Evolutionary conservation across 805 yeast species (phyloP).

Genomic region (Starmerella vaccinii): DNA sequence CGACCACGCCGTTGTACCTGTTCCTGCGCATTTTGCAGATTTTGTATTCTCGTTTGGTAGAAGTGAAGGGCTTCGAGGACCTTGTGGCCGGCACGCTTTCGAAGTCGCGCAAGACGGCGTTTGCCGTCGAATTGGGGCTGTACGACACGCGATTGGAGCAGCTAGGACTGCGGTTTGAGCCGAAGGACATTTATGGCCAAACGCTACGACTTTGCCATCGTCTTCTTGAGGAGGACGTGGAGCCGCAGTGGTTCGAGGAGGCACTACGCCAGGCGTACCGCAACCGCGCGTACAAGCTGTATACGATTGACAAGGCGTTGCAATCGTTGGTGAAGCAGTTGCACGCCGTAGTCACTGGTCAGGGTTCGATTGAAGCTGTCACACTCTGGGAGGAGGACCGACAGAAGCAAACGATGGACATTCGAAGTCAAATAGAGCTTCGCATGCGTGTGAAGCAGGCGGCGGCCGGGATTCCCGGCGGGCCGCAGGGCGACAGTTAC

Average conservation of each 20-base stretch:
- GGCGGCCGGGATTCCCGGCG: slow-evolving; percentile 38
- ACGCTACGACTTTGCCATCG: slow-evolving; percentile 63
- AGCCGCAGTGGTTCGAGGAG: slow-evolving; percentile 92
- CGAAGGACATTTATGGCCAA: slow-evolving; percentile 49
- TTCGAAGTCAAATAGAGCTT: slow-evolving; percentile 80
- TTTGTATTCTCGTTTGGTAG: slow-evolving; percentile 66
- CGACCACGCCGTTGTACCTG: slow-evolving; percentile 78
- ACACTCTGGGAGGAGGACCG: slow-evolving; percentile 77
- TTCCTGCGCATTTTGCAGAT: slow-evolving; percentile 80
- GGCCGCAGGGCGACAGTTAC: slow-evolving; percentile 5
- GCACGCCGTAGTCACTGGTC: slow-evolving; percentile 71
- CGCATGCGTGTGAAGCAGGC: slow-evolving; percentile 76
- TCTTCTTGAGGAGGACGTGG: slow-evolving; percentile 79
- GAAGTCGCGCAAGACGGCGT: slow-evolving; percentile 37
- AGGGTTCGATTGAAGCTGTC: slow-evolving; percentile 69
- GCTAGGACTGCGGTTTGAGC: slow-evolving; percentile 56
- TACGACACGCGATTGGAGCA: slow-evolving; percentile 72
- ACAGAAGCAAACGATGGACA: slow-evolving; percentile 49
- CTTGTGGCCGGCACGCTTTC: slow-evolving; percentile 65
- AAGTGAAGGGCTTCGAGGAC: slow-evolving; percentile 60
- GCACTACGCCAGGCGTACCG: slow-evolving; percentile 88
- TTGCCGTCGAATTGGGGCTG: slow-evolving; percentile 79
- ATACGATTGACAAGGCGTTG: slow-evolving; percentile 85
- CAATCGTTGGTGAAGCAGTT: slow-evolving; percentile 77
- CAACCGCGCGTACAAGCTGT: slow-evolving; percentile 83